Evolutionary conservation across 495 filamentous ascomycete genomes (phyloP), one percentile per base, ranked within the genome.

Genomic region (Tuber brumale): DNA sequence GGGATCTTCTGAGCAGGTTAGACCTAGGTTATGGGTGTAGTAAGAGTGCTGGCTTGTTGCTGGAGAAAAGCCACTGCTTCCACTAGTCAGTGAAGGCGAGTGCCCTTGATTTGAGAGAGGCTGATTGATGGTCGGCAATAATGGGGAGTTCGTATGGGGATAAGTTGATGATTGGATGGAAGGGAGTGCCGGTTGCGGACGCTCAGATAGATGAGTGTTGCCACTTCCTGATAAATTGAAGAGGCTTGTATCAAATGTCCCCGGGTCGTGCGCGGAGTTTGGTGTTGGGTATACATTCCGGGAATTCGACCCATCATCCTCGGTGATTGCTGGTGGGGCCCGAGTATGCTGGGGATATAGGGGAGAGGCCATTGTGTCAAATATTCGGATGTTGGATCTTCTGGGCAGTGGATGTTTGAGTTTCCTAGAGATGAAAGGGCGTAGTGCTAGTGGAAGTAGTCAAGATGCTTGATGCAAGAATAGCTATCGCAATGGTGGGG

Each of bases 131-230:
- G 27, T 35, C 5, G 57, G 18, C 14, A 66, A 27, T 35, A 35
- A 66, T 35, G 57, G 57, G 27, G 57, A 66, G 16, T 66, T 66
- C 57, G 31, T 66, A 27, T 35, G 27, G 12, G 57, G 57, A 66
- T 66, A 66, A 31, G 57, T 18, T 14, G 57, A 18, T 2, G 57
- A 1, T 12, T 66, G 57, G 57, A 66, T 27, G 14, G 57, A 66
- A 66, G 57, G 57, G 57, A 66, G 4, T 18, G 57, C 57, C 27
- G 57, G 57, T 19, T 66, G 57, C 31, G 57, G 57, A 35, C 27
- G 57, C 57, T 66, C 57, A 66, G 57, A 35, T 27, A 66, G 57
- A 35, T 66, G 57, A 66, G 57, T n/a, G 31, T 35, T 66, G 57
- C 57, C 57, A 66, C 57, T 66, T 66, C 57, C 57, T 31, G 57